phyloP scores from a whole-genome alignment of 176 grass and related monocot species.

The Rhynchospora tenuis region DNA sequence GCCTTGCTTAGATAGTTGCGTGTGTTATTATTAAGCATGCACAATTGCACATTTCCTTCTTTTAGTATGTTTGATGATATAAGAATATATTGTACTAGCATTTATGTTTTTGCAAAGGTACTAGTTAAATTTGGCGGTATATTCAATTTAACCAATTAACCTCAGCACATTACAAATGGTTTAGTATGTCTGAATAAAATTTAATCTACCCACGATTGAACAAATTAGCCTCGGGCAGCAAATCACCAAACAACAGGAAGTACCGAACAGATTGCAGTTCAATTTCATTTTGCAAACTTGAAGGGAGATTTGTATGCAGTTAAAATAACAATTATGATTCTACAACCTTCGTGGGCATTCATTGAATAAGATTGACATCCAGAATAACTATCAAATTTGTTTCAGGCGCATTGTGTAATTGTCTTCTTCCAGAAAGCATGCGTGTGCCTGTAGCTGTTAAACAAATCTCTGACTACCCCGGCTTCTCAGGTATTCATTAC shows the following conservation, averaged over 20 bases:
- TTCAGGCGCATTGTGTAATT: conserved; percentile 83
- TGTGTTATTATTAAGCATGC: background rate
- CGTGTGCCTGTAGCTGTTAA: conserved; percentile 62
- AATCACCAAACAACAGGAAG: background rate
- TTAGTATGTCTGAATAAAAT: background rate
- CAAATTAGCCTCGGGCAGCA: background rate
- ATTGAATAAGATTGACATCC: background rate
- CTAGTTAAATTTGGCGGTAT: background rate
- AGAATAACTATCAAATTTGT: conserved; percentile 5
- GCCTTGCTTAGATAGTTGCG: conserved; percentile 79
- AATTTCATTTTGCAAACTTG: too few relatives aligned
- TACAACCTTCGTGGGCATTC: background rate
- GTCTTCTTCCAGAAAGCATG: conserved; percentile 91
- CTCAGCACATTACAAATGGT: background rate
- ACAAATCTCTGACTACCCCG: conserved; percentile 54
- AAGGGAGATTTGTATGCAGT: too few relatives aligned
- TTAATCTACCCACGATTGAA: background rate
- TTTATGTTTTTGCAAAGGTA: background rate
- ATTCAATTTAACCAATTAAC: background rate
- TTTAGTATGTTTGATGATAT: background rate
- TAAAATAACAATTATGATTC: background rate
- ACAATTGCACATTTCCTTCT: background rate
- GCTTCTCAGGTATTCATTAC: conserved; percentile 57
- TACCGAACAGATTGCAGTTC: too few relatives aligned
- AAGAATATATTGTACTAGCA: background rate